Evolutionary conservation across 2,329 filamentous ascomycete species (phyloP).

Genomic region (Grosmannia clavigera): DNA sequence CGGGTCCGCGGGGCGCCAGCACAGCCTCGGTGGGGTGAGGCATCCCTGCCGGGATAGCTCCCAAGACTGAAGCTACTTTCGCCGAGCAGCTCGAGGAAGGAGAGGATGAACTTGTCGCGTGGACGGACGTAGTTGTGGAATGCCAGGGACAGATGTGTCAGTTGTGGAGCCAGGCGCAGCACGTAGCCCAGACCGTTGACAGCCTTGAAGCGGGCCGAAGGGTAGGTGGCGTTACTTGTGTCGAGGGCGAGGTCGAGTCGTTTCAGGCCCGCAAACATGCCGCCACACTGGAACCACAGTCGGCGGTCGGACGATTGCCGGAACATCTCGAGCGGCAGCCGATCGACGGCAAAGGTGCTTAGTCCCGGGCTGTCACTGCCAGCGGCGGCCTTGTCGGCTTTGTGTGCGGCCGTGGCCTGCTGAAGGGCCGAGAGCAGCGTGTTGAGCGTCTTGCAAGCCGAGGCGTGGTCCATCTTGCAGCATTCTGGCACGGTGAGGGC

Average conservation of each 20-base stretch:
- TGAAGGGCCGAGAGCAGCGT: conserved; percentile 11
- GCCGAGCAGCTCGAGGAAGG: conserved; percentile 23
- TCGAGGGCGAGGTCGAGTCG: conserved; percentile 28
- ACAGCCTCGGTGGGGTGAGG: neutral
- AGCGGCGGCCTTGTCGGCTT: neutral
- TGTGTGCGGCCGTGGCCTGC: conserved; percentile 1
- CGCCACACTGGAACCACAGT: conserved; percentile 29
- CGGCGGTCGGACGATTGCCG: conserved; percentile 22
- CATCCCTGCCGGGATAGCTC: neutral
- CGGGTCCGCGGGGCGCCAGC: conserved; percentile 12
- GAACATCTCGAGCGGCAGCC: conserved; percentile 30
- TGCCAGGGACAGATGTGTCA: conserved; percentile 26
- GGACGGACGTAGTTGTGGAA: conserved; percentile 28
- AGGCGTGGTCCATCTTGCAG: conserved; percentile 25
- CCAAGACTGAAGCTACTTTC: conserved; percentile 8
- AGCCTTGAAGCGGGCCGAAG: conserved; percentile 24
- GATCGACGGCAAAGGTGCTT: conserved; percentile 27
- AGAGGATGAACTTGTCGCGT: conserved; percentile 27
- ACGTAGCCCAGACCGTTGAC: conserved; percentile 31
- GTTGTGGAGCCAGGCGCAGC: conserved; percentile 24
- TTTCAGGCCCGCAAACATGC: conserved; percentile 26
- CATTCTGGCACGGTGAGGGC: conserved; percentile 26
- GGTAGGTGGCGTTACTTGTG: conserved; percentile 24
- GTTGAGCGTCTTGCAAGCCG: conserved; percentile 23
- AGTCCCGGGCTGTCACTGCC: conserved; percentile 10